These are phyloP conservation scores for Hortiboletus campestris DNA, from an alignment of 768 basidiomycete genomes.

Conservation along the genomic window DNA sequence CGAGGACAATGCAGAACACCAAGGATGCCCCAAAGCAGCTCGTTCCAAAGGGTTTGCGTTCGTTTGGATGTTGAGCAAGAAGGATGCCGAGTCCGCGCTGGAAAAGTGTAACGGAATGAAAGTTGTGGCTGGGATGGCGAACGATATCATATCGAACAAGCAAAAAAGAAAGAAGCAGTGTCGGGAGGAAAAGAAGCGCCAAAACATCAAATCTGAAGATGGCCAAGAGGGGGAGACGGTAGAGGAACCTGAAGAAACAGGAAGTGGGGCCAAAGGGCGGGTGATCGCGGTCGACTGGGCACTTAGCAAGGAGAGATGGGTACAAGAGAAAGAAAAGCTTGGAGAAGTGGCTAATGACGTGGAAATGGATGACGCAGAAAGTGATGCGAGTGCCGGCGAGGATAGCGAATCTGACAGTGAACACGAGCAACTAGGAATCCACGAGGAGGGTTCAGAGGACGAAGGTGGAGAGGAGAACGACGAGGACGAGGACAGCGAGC, in stretches of 20 bases:
- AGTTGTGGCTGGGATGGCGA: constrained; percentile 62
- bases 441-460: constrained; percentile 30
- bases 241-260: constrained; percentile 33
- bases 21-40: constrained; percentile 11
- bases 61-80: constrained; percentile 86
- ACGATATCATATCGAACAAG: constrained; percentile 54
- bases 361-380: constrained; percentile 32
- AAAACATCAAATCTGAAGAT: constrained; percentile 28
- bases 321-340: constrained; percentile 67
- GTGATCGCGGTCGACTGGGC: constrained; percentile 96
- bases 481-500: constrained; percentile 25
- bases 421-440: constrained; percentile 45
- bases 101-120: constrained; percentile 76
- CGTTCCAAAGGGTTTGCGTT: constrained; percentile 87
- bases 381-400: constrained; percentile 20
- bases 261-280: constrained; percentile 47
- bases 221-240: constrained; percentile 38
- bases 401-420: constrained; percentile 38
- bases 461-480: constrained; percentile 28
- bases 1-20: constrained; percentile 29
- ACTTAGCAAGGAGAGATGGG: constrained; percentile 89
- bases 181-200: constrained; percentile 47
- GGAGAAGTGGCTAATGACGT: constrained; percentile 29
- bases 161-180: constrained; percentile 66
- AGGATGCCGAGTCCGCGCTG: constrained; percentile 81